Evolutionary conservation across 2,329 filamentous ascomycete genomes (phyloP), one percentile per base, ranked within the genome.

Genomic region (Graphilbum sp.): DNA sequence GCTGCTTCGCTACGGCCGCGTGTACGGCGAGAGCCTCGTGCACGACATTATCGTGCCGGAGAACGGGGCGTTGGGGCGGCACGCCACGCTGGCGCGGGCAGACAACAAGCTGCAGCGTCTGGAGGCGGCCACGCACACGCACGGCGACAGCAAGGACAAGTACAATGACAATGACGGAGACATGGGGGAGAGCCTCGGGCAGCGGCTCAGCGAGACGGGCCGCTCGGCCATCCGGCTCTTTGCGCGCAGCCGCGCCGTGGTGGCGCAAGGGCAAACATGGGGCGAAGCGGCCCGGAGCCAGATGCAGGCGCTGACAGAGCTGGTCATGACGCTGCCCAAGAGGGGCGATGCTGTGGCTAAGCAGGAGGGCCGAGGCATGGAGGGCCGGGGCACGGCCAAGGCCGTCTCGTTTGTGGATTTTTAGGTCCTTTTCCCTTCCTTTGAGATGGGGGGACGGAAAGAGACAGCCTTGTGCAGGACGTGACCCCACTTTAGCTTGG

Each of bases 1-100:
- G 39, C 41, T 47, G 15, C 33, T 48, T 1, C 13, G n/a, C 3
- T 48, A 45, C 32, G 46, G 46, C n/a, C 43, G 44, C 3, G 29
- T 36, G 4, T 48, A 47, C 40, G 46, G 45, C 30, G 46, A 46
- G 16, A 37, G 41, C 4, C 35, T 48, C 10, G 42, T 44, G 24
- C 43, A 41, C 25, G 39, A 42, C 17, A 45, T 46, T 9, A 39
- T 48, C 11, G 41, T 46, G 11, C 46, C 46, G n/a, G n/a, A 11
- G 3, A 16, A 10, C 3, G 25, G 12, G 9, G 11, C 19, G 11
- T 15, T 32, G 7, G 13, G 27, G 11, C 11, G 11, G n/a, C n/a
- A n/a, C n/a, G n/a, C n/a, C n/a, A n/a, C n/a, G n/a, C n/a, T n/a
- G n/a, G n/a, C n/a, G n/a, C n/a, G n/a, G n/a, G n/a, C n/a, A n/a